Conservation (phyloP, 352 stramenopile species). For the Pythium coloratum region DNA sequence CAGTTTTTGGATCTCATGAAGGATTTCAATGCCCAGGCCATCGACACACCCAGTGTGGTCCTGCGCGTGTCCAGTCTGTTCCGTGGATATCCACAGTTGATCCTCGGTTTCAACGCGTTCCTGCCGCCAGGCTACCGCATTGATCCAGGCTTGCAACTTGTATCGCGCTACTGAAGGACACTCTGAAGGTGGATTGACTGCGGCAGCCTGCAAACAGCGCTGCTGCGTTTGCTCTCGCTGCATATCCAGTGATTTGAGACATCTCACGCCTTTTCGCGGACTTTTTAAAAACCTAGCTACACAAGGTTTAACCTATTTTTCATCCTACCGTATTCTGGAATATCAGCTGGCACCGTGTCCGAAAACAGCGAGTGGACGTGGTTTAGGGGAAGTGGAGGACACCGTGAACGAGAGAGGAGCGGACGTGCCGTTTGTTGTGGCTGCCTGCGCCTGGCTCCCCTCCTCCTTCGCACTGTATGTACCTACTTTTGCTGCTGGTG, state of each 20-base stretch:
- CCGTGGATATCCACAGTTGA: slow-evolving; percentile 97
- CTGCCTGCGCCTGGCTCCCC: slow-evolving; percentile 1
- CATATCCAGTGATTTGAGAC: no score
- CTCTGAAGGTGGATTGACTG: no score
- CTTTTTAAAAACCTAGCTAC: neutral
- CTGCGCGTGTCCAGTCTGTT: slow-evolving; percentile 98
- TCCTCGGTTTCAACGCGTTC: slow-evolving; percentile 99
- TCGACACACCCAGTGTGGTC: slow-evolving; percentile 99
- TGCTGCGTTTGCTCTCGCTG: neutral
- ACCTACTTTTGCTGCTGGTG: neutral
- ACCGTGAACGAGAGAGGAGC: neutral
- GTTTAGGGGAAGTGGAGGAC: slow-evolving; percentile 2
- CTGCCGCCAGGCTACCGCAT: slow-evolving; percentile 94
- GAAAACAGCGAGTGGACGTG: neutral
- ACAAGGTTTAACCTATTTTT: neutral
- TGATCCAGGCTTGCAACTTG: no score
- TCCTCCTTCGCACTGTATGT: slow-evolving; percentile 1
- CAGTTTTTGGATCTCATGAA: slow-evolving; percentile 99
- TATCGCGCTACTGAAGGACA: no score
- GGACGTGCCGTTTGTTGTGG: slow-evolving; percentile 9
- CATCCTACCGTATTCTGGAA: slow-evolving; percentile 20
- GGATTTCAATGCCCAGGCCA: slow-evolving; percentile 98
- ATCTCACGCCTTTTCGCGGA: neutral
- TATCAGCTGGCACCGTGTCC: slow-evolving; percentile 16
- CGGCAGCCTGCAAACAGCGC: no score